Base-by-base conservation (phyloP, 2,329 filamentous ascomycete genomes). In the Neofusicoccum kwambonambiense region DNA sequence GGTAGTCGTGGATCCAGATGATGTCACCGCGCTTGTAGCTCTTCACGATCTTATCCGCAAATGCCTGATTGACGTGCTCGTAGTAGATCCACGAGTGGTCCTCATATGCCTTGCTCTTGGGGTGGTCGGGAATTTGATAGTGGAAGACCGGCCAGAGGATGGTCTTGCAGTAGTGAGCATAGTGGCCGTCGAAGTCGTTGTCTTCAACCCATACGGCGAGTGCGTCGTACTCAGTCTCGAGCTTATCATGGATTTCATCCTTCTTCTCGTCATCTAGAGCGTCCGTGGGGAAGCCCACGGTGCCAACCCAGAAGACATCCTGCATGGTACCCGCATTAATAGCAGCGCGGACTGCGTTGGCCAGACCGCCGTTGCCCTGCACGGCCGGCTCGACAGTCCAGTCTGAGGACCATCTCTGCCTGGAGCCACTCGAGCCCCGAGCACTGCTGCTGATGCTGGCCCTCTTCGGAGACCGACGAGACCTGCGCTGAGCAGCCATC, bases 81-180 rank as follows among this genome's bases (percentile, higher is more conserved):
- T 98, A 98, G 81, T 92, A 96, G 70, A 93, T 86, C 92, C 93
- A 98, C 0, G 93, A 97, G 78, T 98, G 93, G 71, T 98, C 94
- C 76, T 96, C 90, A 76, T 97, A 98, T 0, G 94, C 94, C 67
- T 98, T 98, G 86, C 93, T 97, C 83, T 97, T 97, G 31, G 94
- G 94, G 74, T 96, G 96, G 75, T 98, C 95, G 0, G 94, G 95
- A 66, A 98, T 96, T 78, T 97, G 93, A 77, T 98, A 98, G 79
- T 98, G 93, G 78, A 98, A 96, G 66, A 97, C 93, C 1, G 94
- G 94, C 94, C 94, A 98, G 6, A 98, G 83, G 64, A 98, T 97
- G 74, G 94, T 92, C 81, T 98, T 98, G 88, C 93, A 97, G 76
- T 95, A 98, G 78, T 97, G 93, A 12, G 90, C 87, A 74, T 98